Conservation (phyloP, 2,329 filamentous ascomycete genomes). For the Dothideomycetes sp. region DNA sequence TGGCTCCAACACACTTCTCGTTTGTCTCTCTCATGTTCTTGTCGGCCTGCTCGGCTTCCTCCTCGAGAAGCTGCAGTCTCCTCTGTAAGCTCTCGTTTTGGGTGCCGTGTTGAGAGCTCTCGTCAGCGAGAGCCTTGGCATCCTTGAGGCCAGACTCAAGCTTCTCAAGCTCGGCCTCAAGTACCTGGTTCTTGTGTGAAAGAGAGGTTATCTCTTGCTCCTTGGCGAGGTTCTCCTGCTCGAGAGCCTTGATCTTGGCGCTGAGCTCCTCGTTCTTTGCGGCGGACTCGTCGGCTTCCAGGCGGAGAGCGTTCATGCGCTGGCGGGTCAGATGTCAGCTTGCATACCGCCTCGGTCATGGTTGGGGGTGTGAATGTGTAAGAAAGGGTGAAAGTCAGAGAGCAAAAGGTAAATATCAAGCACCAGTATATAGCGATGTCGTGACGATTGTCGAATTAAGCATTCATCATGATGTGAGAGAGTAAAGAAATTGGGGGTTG, state of each 20-base stretch:
- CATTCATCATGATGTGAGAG: constrained; percentile 14
- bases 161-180: constrained; percentile 88
- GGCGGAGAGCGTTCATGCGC: constrained; percentile 92
- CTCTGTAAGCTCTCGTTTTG: constrained; percentile 88
- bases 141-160: constrained; percentile 75
- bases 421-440: constrained; percentile 16
- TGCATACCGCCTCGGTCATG: neutral
- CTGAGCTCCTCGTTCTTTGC: constrained; percentile 80
- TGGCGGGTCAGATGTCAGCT: constrained; percentile 28
- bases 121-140: constrained; percentile 74
- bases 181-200: constrained; percentile 85
- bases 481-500: no score
- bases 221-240: constrained; percentile 92
- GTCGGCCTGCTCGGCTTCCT: constrained; percentile 94
- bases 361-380: neutral
- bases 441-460: neutral
- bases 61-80: constrained; percentile 90
- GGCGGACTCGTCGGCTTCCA: constrained; percentile 80
- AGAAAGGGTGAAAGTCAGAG: constrained; percentile 5
- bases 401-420: neutral
- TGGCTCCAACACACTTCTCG: constrained; percentile 68
- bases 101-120: constrained; percentile 70
- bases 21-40: constrained; percentile 94
- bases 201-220: constrained; percentile 97
- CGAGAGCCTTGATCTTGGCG: constrained; percentile 65